Base-by-base conservation (phyloP, 2,329 filamentous ascomycete species). In the Phialophora verrucosa region DNA sequence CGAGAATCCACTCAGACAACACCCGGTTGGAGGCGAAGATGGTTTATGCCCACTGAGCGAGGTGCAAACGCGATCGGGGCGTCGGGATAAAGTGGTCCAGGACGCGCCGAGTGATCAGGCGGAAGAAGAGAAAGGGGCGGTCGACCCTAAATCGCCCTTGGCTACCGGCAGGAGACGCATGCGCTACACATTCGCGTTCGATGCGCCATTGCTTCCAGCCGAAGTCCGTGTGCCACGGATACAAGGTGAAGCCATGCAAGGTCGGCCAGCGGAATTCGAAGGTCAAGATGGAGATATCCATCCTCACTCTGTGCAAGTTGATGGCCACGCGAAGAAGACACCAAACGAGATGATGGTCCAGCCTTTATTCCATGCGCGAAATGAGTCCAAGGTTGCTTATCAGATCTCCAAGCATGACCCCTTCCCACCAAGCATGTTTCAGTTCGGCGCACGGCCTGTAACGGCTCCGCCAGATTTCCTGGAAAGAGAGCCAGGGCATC, bases 1-100 rank as follows among this genome's bases (percentile, higher is more conserved):
- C 32, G 47, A 61, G 8, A 61, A 44, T 31, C 59, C 59, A 31
- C 49, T 61, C 2, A 25, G 47, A 27, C 59, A 61, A 20, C 27
- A 61, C 23, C 59, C 59, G 7, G 44, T 51, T 3, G 47, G 31
- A 44, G 44, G 14, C 27, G 32, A 27, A 3, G 6, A 23, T 8
- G 23, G 53, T 29, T 6, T n/a, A 49, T 17, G 14, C 1, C 12
- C 42, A 31, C 2, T 31, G 49, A 53, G 27, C 20, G 27, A 53
- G 23, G 20, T 53, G 8, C 10, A 25, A 29, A 6, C 49, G 14
- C 49, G 23, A 5, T 53, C 1, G 5, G 17, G 20, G 27, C 27
- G 3, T 8, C 23, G 27, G 14, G 49, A 29, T 14, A 29, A 23
- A 25, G 23, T 8, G 27, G 27, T 23, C 10, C 27, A 0, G 49